Conservation (phyloP, 2,329 filamentous ascomycete genomes). For the Fonsecaea pugnacius region DNA sequence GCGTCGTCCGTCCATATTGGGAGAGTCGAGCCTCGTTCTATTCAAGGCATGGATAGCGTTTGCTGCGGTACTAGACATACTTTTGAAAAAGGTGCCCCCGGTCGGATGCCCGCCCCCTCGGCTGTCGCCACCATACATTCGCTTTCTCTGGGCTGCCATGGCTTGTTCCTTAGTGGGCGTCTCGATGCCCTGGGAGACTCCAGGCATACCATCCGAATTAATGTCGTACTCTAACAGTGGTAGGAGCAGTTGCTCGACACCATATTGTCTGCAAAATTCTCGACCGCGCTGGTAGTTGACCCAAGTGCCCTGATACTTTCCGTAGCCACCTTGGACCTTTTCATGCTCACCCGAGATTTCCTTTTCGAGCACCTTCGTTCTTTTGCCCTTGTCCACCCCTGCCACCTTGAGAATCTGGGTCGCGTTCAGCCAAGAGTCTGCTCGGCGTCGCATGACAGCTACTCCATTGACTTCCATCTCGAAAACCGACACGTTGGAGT, state of each 20-base stretch:
- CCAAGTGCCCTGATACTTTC: slow-evolving; percentile 99
- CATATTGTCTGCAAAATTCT: slow-evolving; percentile 82
- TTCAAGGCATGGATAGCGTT: slow-evolving; percentile 95
- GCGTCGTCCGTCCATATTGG: slow-evolving; percentile 70
- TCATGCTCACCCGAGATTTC: slow-evolving; percentile 97
- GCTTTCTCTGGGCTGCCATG: slow-evolving; percentile 92
- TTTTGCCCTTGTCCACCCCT: slow-evolving; percentile 94
- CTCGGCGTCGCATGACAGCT: slow-evolving; percentile 92
- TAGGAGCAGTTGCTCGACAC: slow-evolving; percentile 55
- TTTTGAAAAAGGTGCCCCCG: slow-evolving; percentile 92
- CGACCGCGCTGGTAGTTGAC: slow-evolving; percentile 90
- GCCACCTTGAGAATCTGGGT: slow-evolving; percentile 98
- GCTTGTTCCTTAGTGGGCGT: slow-evolving; percentile 98
- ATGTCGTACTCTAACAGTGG: slow-evolving; percentile 57
- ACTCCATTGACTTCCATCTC: slow-evolving; percentile 96
- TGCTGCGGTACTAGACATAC: slow-evolving; percentile 90
- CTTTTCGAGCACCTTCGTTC: slow-evolving; percentile 96
- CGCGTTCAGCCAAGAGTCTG: slow-evolving; percentile 95
- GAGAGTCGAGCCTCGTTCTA: slow-evolving; percentile 92
- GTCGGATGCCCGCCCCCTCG: slow-evolving; percentile 65
- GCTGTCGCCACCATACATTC: slow-evolving; percentile 82
- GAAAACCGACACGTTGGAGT: slow-evolving; percentile 94
- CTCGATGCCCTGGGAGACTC: slow-evolving; percentile 75
- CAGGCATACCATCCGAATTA: slow-evolving; percentile 59
- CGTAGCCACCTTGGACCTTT: slow-evolving; percentile 97